Evolutionary conservation across 345 rosid species (phyloP), one percentile per base, ranked within the genome.

Genomic region (Murraya paniculata): DNA sequence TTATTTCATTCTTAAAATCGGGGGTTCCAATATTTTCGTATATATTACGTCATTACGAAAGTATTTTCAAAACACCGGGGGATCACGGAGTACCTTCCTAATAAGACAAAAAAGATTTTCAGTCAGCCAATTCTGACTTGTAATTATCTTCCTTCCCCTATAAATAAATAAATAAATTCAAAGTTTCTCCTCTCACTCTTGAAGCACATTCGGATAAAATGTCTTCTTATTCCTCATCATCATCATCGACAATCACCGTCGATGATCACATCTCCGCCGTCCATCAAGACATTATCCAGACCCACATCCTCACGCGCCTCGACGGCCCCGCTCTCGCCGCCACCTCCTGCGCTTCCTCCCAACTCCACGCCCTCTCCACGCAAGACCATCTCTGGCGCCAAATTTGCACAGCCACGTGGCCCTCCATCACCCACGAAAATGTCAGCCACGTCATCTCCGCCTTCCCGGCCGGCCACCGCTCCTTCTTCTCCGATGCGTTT

Each of bases 321-420:
- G 95, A 94, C 79, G 95, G 95, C 64, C 85, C 89, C 2, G 66
- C 95, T 27, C 89, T 94, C 38, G 89, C 89, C 16, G 72, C 97
- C 38, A 55, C 83, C 39, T 76, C 90, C 78, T 88, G 86, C 78
- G 80, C 88, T 14, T 90, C 93, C 22, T 73, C 89, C 11, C 78
- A 89, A 9, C 76, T 92, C 62, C 74, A 77, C 78, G 70, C 90
- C 14, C 84, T 91, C 36, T 86, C 87, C 74, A 19, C 88, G 30
- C 71, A 88, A 2, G 89, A 87, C 2, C 24, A 75, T 1, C 93
- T 94, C 33, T 94, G 98, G 97, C 78, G 36, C 7, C 5, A 76
- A 0, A 77, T 85, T 33, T 91, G 93, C 80, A 4, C 79, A 31
- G 59, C 86, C 72, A 79, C 88, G 3, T 92, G 97, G 97, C 94